Percentiles rank a stretch among this genome's conserved stretches.
These are phyloP conservation scores for Globisporangium parvum DNA, from an alignment of 352 stramenopile species.

Conservation along the genomic window DNA sequence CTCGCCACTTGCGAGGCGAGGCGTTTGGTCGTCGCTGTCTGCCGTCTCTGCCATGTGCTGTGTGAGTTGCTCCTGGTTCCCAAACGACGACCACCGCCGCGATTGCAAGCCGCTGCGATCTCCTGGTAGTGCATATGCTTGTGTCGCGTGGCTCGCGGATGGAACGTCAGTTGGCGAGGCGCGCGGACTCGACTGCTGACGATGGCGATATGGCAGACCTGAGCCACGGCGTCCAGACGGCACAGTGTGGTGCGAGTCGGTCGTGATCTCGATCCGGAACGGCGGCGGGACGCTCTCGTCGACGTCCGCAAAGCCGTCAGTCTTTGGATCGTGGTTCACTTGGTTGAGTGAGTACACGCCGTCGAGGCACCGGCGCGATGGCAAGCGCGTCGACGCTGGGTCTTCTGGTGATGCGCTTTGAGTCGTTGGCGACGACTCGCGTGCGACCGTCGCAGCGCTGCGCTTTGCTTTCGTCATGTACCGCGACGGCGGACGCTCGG, in stretches of 20 bases:
- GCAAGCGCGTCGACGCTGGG: slow-evolving; percentile 2
- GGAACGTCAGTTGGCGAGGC: not conserved
- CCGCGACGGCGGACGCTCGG: slow-evolving; percentile 55
- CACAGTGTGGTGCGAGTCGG: slow-evolving; percentile 19
- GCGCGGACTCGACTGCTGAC: not conserved
- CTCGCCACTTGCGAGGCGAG: not conserved
- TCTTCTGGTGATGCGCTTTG: not conserved
- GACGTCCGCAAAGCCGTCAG: slow-evolving; percentile 70
- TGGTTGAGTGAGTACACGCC: slow-evolving; percentile 44
- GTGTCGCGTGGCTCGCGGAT: not conserved
- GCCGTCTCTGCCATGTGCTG: not conserved
- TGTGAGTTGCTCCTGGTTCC: slow-evolving; percentile 30
- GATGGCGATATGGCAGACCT: no score
- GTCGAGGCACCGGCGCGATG: slow-evolving; percentile 36
- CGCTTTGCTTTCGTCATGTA: slow-evolving; percentile 69
- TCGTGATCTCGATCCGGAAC: slow-evolving; percentile 81
- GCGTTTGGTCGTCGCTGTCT: not conserved
- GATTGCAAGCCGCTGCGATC: slow-evolving; percentile 19
- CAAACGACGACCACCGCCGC: slow-evolving; percentile 35
- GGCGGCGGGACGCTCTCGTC: slow-evolving; percentile 74
- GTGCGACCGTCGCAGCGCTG: not conserved
- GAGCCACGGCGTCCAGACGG: not conserved
- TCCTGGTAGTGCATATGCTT: not conserved
- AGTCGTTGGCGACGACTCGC: not conserved
- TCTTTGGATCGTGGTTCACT: slow-evolving; percentile 65